Evolutionary conservation across 2,329 filamentous ascomycete species (phyloP).

Genomic region (Akanthomyces uredinophilus): DNA sequence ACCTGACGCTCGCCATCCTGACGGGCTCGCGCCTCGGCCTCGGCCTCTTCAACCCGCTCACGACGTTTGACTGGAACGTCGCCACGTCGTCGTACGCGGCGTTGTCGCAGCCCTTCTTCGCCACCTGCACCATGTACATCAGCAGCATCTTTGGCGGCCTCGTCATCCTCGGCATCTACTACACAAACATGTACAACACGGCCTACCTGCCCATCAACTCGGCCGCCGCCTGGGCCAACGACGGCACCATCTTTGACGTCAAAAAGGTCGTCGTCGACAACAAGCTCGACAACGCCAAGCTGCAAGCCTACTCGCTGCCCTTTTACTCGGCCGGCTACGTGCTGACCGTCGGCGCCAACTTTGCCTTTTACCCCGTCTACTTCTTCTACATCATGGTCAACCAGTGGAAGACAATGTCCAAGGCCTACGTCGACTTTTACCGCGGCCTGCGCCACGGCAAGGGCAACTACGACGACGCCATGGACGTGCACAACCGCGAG

Average conservation of each 20-base stretch:
- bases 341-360: slow-evolving; percentile 37
- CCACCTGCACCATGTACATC: slow-evolving; percentile 32
- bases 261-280: slow-evolving; percentile 33
- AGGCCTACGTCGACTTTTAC: slow-evolving; percentile 36
- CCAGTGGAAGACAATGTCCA: slow-evolving; percentile 33
- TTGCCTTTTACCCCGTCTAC: slow-evolving; percentile 40
- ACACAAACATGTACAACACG: slow-evolving; percentile 38
- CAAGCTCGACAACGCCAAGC: slow-evolving; percentile 32
- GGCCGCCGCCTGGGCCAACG: slow-evolving; percentile 37
- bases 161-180: slow-evolving; percentile 38
- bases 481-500: slow-evolving; percentile 35
- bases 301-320: slow-evolving; percentile 39
- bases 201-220: slow-evolving; percentile 44
- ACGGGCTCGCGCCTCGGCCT: slow-evolving; percentile 39
- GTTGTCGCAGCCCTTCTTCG: slow-evolving; percentile 35
- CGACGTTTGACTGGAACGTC: slow-evolving; percentile 38
- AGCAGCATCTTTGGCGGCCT: slow-evolving; percentile 31
- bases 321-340: slow-evolving; percentile 41
- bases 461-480: slow-evolving; percentile 36
- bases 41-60: slow-evolving; percentile 32
- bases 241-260: slow-evolving; percentile 34
- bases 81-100: slow-evolving; percentile 34
- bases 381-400: slow-evolving; percentile 40
- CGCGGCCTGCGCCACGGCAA: slow-evolving; percentile 33
- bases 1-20: slow-evolving; percentile 34